phyloP scores from a whole-genome alignment of 768 basidiomycete species.

The Tylopilus balloui region DNA sequence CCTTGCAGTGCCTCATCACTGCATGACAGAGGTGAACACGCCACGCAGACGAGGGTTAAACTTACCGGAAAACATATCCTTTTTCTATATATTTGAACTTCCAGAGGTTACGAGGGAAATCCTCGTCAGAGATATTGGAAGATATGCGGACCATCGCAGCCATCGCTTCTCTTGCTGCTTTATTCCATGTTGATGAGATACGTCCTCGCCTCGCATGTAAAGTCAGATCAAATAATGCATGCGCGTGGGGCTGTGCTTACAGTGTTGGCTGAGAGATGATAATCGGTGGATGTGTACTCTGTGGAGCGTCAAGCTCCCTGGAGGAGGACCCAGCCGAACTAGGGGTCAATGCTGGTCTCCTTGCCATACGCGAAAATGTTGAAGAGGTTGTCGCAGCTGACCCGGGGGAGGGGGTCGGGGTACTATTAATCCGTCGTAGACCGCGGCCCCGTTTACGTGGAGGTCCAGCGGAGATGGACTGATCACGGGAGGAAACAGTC shows the following conservation, averaged over 20 bases:
- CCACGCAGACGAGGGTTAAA: neutral
- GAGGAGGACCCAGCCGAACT: conserved; percentile 17
- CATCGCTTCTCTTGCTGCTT: conserved; percentile 18
- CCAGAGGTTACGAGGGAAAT: conserved; percentile 39
- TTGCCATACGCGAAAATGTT: conserved; percentile 6
- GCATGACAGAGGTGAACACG: conserved; percentile 4
- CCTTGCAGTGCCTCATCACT: conserved; percentile 19
- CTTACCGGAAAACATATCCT: conserved; percentile 45
- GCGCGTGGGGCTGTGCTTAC: conserved; percentile 8
- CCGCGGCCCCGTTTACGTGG: conserved; percentile 4
- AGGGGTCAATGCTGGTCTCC: neutral
- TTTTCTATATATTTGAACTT: conserved; percentile 52
- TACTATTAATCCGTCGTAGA: conserved; percentile 3
- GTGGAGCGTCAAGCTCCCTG: neutral
- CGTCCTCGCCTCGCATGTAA: conserved; percentile 19
- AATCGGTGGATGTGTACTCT: conserved; percentile 13
- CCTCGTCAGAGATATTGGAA: conserved; percentile 31
- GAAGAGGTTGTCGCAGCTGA: neutral
- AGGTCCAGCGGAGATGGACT: conserved; percentile 12
- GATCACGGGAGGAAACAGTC: conserved; percentile 9
- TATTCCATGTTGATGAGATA: conserved; percentile 31
- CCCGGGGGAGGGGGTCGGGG: conserved; percentile 10
- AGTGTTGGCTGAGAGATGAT: conserved; percentile 20
- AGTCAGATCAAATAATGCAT: conserved; percentile 2
- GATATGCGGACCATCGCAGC: conserved; percentile 35